Base-by-base conservation (phyloP, 2,329 filamentous ascomycete genomes). In the Penicillium oxalicum region DNA sequence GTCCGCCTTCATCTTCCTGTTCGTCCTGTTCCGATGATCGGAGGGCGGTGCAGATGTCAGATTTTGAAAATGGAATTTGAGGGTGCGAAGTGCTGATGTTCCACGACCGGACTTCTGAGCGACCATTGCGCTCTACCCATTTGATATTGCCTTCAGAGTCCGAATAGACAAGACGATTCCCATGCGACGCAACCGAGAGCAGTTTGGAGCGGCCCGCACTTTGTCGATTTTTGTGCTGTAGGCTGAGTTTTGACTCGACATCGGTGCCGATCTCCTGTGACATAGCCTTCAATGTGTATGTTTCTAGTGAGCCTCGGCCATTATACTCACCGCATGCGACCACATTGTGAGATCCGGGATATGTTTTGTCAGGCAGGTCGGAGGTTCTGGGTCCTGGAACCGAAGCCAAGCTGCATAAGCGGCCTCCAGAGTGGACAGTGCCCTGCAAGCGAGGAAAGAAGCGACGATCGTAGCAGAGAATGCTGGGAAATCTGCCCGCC, bases 281-380 rank as follows among this genome's bases (percentile, higher is more conserved):
- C 49, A 53, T 59, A 53, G 53, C 60, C 45, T 53, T 65, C 58
- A 72, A 55, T 51, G 63, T 52, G 66, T 95, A 95, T n/a, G 95
- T 72, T 63, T 97, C 91, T 2, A 97, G 74, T 0, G 87, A 91
- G 0, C 91, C 91, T 66, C 93, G 91, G 29, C 86, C 88, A 59
- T 93, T 94, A 72, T 96, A 96, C 63, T 91, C 88, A 4, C 91
- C 91, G 35, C 87, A 88, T 2, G 89, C 88, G 44, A 95, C 79
- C 26, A 96, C 70, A 0, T 86, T 90, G 40, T 84, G 53, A 67
- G 72, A 9, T 81, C 73, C 54, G 76, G 76, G 47, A 79, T 77
- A 46, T 75, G 67, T 9, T 1, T 61, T 58, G 35, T 60, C 57
- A 3, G 61, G 60, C 35, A 61, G 59, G 4, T 67, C 56, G n/a